These are phyloP conservation scores for Chlorophyllum brunneum DNA, from an alignment of 768 basidiomycete genomes.

Conservation along the genomic window DNA sequence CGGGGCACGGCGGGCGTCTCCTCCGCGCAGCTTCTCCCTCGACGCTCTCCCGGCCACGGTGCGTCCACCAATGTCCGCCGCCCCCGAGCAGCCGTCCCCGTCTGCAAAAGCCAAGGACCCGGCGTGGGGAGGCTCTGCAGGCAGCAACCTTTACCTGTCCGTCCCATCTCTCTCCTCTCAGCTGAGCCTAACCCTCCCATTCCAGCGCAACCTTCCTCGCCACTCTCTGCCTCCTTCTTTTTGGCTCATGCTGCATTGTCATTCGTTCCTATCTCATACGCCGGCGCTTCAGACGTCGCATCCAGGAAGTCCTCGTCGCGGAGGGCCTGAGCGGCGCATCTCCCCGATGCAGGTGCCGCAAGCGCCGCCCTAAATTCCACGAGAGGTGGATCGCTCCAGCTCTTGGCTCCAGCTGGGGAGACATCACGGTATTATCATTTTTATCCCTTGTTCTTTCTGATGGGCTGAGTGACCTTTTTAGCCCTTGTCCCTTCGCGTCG, in stretches of 20 bases:
- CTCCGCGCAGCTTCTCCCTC: no score
- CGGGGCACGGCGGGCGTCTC: no score
- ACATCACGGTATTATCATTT: conserved; percentile 41
- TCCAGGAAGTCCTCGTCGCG: conserved; percentile 50
- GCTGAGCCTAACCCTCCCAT: conserved; percentile 7
- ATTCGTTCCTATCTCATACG: conserved; percentile 60
- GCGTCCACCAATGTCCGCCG: conserved; percentile 11
- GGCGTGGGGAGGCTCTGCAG: conserved; percentile 14
- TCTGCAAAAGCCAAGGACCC: conserved; percentile 12
- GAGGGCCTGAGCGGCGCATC: conserved; percentile 43
- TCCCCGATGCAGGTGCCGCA: conserved; percentile 34
- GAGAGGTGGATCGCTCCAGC: conserved; percentile 37
- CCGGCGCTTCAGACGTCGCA: conserved; percentile 47
- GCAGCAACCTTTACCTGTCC: conserved; percentile 43
- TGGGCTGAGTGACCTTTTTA: no score
- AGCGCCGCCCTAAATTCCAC: conserved; percentile 46
- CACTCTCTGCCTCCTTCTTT: conserved; percentile 63
- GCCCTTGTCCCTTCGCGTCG: conserved; percentile 5
- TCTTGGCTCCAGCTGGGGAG: conserved; percentile 38
- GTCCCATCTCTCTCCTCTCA: conserved; percentile 15
- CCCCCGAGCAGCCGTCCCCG: conserved; percentile 14
- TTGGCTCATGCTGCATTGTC: conserved; percentile 61
- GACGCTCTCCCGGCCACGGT: conserved; percentile 13
- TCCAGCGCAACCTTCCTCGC: conserved; percentile 68
- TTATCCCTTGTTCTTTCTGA: conserved; percentile 3